Percentiles rank a stretch among this genome's conserved stretches.
These are phyloP conservation scores for Wickerhamomyces ciferrii DNA, from an alignment of 805 yeast genomes.

Conservation along the genomic window DNA sequence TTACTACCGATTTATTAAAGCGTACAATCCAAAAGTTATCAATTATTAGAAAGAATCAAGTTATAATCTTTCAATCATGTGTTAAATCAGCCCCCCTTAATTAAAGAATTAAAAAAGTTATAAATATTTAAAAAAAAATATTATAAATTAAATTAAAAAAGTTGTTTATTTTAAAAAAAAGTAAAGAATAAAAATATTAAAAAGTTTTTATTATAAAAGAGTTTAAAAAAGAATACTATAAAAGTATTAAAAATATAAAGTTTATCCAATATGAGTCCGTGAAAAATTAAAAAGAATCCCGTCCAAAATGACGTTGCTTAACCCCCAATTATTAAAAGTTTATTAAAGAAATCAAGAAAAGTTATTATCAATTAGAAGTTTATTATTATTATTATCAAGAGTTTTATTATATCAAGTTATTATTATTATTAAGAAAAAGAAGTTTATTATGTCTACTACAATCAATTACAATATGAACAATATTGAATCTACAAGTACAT, in stretches of 20 bases:
- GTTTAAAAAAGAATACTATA: constrained; percentile 3
- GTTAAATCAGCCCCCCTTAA: background rate
- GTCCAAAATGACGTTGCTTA: constrained; percentile 22
- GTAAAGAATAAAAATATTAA: background rate
- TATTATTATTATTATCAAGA: constrained; percentile 4
- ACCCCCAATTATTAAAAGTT: constrained; percentile 1
- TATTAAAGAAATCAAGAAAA: background rate
- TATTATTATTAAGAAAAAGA: too few species aligned
- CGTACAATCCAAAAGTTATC: background rate
- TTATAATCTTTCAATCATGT: background rate
- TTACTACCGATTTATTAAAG: constrained; percentile 11
- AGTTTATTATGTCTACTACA: constrained; percentile 4
- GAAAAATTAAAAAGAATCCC: constrained; percentile 12
- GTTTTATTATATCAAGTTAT: background rate
- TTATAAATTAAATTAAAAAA: background rate
- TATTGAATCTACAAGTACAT: constrained; percentile 14
- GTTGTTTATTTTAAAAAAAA: background rate
- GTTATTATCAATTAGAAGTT: constrained; percentile 1
- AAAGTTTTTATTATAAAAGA: constrained; percentile 1
- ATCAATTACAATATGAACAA: constrained; percentile 1
- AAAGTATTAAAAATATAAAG: constrained; percentile 6
- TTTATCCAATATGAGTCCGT: constrained; percentile 19
- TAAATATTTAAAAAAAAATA: background rate
- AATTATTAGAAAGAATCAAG: background rate
- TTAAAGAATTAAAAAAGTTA: background rate